A percentile compares a stretch with the other conserved stretches of the same genome.
Conservation (phyloP, 1,139 yeast genomes). For the Zhuliangozyma blackwelliae region DNA sequence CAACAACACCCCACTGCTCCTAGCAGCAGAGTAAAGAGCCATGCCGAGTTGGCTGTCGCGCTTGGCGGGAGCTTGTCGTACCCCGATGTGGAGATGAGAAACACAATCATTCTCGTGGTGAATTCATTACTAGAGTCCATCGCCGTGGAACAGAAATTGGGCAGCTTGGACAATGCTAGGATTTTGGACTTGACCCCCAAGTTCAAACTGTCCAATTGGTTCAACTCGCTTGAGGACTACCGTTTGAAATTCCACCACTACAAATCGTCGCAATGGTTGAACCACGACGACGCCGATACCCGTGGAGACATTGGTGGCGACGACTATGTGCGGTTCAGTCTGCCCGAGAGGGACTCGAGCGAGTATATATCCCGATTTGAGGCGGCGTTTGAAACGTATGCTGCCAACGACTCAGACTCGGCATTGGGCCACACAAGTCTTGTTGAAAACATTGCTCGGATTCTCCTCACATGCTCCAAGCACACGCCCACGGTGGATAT, state of each 20-base stretch:
- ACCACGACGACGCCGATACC: constrained; percentile 21
- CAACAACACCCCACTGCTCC: background rate
- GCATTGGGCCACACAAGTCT: no score
- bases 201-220: constrained; percentile 13
- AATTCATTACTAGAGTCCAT: constrained; percentile 17
- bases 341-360: constrained; percentile 4
- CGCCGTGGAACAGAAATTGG: constrained; percentile 22
- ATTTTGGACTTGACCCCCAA: constrained; percentile 10
- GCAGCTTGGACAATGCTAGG: constrained; percentile 8
- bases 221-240: constrained; percentile 15
- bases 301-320: constrained; percentile 2
- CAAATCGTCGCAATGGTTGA: constrained; percentile 32
- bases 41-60: constrained; percentile 4
- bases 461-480: constrained; percentile 15
- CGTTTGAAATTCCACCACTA: constrained; percentile 13
- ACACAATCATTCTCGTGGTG: constrained; percentile 16
- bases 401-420: background rate
- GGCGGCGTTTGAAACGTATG: constrained; percentile 14
- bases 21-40: constrained; percentile 1
- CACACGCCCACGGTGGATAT: constrained; percentile 22
- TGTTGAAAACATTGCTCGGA: constrained; percentile 15
- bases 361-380: constrained; percentile 19
- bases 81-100: constrained; percentile 16
- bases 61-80: constrained; percentile 10
- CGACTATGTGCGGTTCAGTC: constrained; percentile 6